Evolutionary conservation across 495 filamentous ascomycete species (phyloP), one percentile per base, ranked within the genome.

Genomic region (Talaromyces ruber): DNA sequence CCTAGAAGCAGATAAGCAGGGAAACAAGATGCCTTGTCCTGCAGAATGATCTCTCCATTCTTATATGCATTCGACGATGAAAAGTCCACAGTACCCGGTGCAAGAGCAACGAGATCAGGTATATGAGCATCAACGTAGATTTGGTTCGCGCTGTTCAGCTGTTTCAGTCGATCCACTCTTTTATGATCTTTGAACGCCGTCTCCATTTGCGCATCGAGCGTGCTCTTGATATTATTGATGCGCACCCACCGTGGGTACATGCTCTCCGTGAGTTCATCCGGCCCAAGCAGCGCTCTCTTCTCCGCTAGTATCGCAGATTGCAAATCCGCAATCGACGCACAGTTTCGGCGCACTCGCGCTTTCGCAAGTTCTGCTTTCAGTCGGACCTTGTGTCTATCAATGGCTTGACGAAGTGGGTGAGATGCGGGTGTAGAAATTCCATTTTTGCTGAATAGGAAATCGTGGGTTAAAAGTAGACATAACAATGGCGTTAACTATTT

Each of bases 1-100:
- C 92, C 84, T 0, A 97, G 74, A 3, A 80, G 58, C 0, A 98
- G 76, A 68, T 91, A 90, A 0, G 93, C 94, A 4, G 94, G 93
- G 65, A 98, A 97, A 66, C 94, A 98, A 0, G 91, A 96, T 1
- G 94, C 95, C 69, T 96, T 97, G 70, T 98, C 95, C 73, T 98
- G 94, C 39, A 98, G 69, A 45, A 97, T 96, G 60, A 98, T 82
- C 52, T 84, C 74, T 2, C 94, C 94, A 3, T 80, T 74, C 25
- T 76, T 81, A 70, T 97, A 97, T 1, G 91, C 89, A 8, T 81
- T 65, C 0, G 83, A 85, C 32, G 82, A 84, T 8, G 84, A 84
- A 58, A 96, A 78, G 62, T 96, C 89, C 18, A 75, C 75, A 0
- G 32, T 39, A 0, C 73, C 72, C 6, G 86, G 84, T 2, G 93